phyloP scores from a whole-genome alignment of 257 asterid genomes.

The Datura wrightii region DNA sequence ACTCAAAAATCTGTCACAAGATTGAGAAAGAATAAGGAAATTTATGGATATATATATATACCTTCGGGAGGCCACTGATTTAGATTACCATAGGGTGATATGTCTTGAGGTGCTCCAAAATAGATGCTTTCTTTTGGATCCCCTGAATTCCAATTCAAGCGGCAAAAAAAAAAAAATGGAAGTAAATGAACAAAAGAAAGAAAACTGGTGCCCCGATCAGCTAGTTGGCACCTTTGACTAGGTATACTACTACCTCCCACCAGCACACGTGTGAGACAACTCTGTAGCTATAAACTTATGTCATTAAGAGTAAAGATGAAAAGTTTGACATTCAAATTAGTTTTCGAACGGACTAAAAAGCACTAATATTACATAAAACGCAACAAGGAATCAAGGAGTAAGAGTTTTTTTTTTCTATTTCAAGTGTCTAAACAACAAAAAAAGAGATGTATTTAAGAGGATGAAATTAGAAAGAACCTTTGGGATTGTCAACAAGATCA shows the following conservation, averaged over 20 bases:
- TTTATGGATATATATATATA: slow-evolving; percentile 21
- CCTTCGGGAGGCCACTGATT: slow-evolving; percentile 72
- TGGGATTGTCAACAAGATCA: slow-evolving; percentile 44
- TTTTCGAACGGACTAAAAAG: background rate
- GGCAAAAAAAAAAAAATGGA: no score
- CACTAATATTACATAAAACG: background rate
- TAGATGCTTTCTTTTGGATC: slow-evolving; percentile 62
- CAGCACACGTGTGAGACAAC: background rate
- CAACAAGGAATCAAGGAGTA: no score
- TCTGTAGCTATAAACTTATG: background rate
- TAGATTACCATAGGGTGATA: slow-evolving; percentile 29
- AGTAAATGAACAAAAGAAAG: background rate
- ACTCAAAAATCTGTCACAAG: background rate
- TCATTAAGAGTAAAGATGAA: background rate
- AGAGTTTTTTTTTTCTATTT: no score
- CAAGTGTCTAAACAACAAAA: no score
- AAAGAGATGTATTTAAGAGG: no score
- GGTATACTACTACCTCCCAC: background rate
- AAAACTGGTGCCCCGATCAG: background rate
- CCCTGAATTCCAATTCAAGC: slow-evolving; percentile 41
- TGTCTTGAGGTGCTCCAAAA: slow-evolving; percentile 55
- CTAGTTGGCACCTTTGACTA: background rate
- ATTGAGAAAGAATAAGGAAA: background rate
- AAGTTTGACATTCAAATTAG: background rate
- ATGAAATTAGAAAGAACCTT: slow-evolving; percentile 39